Base-by-base conservation (phyloP, 768 basidiomycete genomes). In the Suillus hirtellus region DNA sequence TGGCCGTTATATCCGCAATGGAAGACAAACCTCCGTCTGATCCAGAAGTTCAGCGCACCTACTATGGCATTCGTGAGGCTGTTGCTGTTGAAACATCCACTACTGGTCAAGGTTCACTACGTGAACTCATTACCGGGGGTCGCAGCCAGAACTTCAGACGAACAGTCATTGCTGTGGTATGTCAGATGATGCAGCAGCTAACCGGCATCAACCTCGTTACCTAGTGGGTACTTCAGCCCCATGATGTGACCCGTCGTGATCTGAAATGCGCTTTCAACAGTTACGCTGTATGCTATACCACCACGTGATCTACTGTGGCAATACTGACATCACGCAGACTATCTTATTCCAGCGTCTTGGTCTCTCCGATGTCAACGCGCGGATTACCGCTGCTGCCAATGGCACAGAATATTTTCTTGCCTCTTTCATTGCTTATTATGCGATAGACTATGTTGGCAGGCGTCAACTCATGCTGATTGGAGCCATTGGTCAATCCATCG, bases 371-470 rank as follows among this genome's bases (percentile, higher is more conserved):
- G 63, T 68, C n/a, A 64, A 73, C 46, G 70, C 72, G 0, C 69
- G 72, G 8, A 69, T 76, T 40, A 72, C 72, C 56, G 62, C 72
- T 60, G 75, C 79, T 59, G 75, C 72, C 52, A 79, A 78, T 59
- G 76, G 76, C 64, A 75, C 81, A 70, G 77, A 80, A 72, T 75
- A 79, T 65, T 71, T 74, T 59, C 74, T 78, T 67, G 80, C 80
- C 64, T 83, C 83, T 42, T 77, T 82, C 17, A 73, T 81, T 64
- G 80, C 80, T 27, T 81, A 84, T 74, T 81, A 75, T 68, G 75
- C 78, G 61, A 78, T 84, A 67, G 83, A 85, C 70, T 71, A 75
- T 63, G 77, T 81, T 69, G 83, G 82, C 62, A 78, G 82, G 62
- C 77, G 82, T 62, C 73, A 73, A 42, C 71, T 84, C 50, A 78